A percentile compares a stretch with the other conserved stretches of the same genome.
Evolutionary conservation across 2,329 filamentous ascomycete genomes (phyloP).

Genomic region (Ophiostoma novo-ulmi): DNA sequence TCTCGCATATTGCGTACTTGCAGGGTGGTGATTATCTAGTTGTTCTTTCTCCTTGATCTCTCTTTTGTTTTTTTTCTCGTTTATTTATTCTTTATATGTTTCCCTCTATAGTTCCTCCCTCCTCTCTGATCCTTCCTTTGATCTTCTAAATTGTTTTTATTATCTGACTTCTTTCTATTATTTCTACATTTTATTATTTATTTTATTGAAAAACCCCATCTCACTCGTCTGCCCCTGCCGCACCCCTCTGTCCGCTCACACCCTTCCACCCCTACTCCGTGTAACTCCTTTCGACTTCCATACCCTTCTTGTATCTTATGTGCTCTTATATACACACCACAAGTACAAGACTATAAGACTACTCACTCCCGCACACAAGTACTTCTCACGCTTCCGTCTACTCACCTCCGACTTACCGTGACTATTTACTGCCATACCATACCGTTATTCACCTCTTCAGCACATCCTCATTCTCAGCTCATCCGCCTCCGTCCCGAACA

Average conservation of each 20-base stretch:
- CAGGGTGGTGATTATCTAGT: background rate
- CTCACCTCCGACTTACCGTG: background rate
- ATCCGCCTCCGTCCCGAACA: background rate
- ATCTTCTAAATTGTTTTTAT: constrained; percentile 38
- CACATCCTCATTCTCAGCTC: background rate
- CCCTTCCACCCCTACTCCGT: constrained; percentile 9
- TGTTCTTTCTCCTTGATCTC: background rate
- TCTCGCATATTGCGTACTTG: background rate
- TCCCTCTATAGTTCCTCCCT: background rate
- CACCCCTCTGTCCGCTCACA: constrained; percentile 10
- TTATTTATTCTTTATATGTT: background rate
- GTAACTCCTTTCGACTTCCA: background rate
- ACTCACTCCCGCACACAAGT: constrained; percentile 14
- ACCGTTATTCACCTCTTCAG: background rate
- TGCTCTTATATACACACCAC: background rate
- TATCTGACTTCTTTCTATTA: constrained; percentile 41
- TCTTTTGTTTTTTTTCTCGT: background rate
- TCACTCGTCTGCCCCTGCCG: constrained; percentile 6
- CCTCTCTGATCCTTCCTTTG: background rate
- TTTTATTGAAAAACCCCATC: background rate
- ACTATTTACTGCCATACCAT: background rate
- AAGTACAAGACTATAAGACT: constrained; percentile 2
- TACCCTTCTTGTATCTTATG: constrained; percentile 1
- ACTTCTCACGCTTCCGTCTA: constrained; percentile 9
- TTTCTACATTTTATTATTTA: constrained; percentile 24